These are phyloP conservation scores for Arthrobotrys conoides DNA, from an alignment of 2,329 filamentous ascomycete genomes.

Conservation along the genomic window DNA sequence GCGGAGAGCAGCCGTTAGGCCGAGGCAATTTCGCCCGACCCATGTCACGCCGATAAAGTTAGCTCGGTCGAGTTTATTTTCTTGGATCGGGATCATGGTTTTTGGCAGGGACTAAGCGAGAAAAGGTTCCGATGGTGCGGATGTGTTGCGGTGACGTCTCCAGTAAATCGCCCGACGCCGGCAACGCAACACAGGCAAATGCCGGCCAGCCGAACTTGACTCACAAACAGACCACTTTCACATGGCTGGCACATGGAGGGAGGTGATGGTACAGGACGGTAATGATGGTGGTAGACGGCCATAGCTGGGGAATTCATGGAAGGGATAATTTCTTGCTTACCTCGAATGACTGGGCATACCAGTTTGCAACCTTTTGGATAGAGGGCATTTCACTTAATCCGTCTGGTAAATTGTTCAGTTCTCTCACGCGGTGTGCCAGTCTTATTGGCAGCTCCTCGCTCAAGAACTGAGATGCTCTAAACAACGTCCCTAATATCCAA, in stretches of 20 bases:
- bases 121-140: slow-evolving; percentile 54
- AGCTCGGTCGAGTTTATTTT: slow-evolving; percentile 35
- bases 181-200: slow-evolving; percentile 49
- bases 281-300: slow-evolving; percentile 5
- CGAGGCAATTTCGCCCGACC: slow-evolving; percentile 61
- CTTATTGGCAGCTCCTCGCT: slow-evolving; percentile 98
- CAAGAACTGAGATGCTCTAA: slow-evolving; percentile 97
- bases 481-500: slow-evolving; percentile 80
- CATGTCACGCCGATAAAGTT: slow-evolving; percentile 57
- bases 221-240: slow-evolving; percentile 56
- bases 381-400: slow-evolving; percentile 98
- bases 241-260: slow-evolving; percentile 37
- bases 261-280: slow-evolving; percentile 25
- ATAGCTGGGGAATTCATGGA: background rate
- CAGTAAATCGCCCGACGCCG: slow-evolving; percentile 39
- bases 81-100: slow-evolving; percentile 51
- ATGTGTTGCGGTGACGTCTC: slow-evolving; percentile 55
- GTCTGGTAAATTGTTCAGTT: slow-evolving; percentile 91
- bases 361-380: slow-evolving; percentile 93
- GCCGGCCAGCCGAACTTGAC: slow-evolving; percentile 57
- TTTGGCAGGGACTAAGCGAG: slow-evolving; percentile 52
- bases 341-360: slow-evolving; percentile 99
- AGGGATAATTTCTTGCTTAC: slow-evolving; percentile 70
- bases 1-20: slow-evolving; percentile 63
- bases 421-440: slow-evolving; percentile 94